Evolutionary conservation across 2,329 filamentous ascomycete genomes (phyloP).

Genomic region (Dactylellina drechsleri): DNA sequence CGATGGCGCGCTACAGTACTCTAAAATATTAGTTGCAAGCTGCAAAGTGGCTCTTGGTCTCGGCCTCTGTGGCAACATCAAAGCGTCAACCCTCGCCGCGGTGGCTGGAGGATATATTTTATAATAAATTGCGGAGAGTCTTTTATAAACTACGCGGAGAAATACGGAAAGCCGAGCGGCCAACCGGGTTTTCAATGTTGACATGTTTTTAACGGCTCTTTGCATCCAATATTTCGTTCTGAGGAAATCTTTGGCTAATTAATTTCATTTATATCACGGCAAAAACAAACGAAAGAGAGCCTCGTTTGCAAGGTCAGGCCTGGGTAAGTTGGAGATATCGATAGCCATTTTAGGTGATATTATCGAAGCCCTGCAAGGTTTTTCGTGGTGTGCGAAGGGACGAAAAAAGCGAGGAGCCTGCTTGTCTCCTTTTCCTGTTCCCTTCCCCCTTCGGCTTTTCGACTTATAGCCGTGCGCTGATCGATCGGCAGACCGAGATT

Average conservation of each 20-base stretch:
- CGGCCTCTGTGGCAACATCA: background rate
- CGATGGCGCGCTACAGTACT: background rate
- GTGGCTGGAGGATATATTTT: background rate
- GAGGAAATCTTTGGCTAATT: too few species aligned
- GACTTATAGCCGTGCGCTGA: slow-evolving; percentile 21
- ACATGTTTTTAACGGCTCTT: background rate
- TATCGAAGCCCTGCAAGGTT: slow-evolving; percentile 1
- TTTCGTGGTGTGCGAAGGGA: background rate
- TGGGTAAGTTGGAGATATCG: background rate
- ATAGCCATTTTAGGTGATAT: slow-evolving; percentile 38
- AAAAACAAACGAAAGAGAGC: background rate
- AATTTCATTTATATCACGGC: too few species aligned
- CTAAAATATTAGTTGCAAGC: background rate
- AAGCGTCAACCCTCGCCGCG: slow-evolving; percentile 1
- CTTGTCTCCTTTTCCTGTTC: background rate
- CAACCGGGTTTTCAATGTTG: background rate
- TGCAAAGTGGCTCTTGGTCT: background rate
- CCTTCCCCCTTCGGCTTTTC: background rate
- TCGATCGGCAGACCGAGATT: too few species aligned
- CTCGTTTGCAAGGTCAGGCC: slow-evolving; percentile 7
- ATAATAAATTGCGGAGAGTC: too few species aligned
- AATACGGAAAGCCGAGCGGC: background rate
- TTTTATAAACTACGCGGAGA: slow-evolving; percentile 7
- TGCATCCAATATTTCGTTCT: too few species aligned
- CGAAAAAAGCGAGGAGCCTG: too few species aligned